These are phyloP conservation scores for Dryadomyces sulphureus DNA, from an alignment of 2,329 filamentous ascomycete genomes.

Conservation along the genomic window DNA sequence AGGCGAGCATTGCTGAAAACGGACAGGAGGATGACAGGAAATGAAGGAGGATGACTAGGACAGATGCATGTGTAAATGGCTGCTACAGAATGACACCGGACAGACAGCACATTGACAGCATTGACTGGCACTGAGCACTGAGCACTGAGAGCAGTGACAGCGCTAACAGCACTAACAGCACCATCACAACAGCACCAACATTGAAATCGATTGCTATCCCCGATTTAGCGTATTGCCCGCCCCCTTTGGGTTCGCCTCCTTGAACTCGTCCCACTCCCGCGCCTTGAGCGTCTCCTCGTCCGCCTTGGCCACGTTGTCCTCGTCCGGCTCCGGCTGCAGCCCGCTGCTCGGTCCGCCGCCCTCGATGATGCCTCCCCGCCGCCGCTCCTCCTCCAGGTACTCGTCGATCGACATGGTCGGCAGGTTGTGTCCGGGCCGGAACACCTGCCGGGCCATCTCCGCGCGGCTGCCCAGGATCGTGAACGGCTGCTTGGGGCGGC, in stretches of 20 bases:
- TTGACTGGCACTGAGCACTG: no score
- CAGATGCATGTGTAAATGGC: no score
- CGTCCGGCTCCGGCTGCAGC: conserved; percentile 58
- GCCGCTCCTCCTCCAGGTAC: conserved; percentile 82
- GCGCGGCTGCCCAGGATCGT: conserved; percentile 68
- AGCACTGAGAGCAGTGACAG: no score
- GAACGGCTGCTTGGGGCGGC: conserved; percentile 82
- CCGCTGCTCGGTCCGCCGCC: conserved; percentile 69
- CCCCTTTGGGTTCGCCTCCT: conserved; percentile 74
- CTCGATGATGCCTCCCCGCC: conserved; percentile 76
- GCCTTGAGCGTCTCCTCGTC: conserved; percentile 90
- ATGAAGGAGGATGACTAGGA: no score
- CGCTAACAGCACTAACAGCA: no score
- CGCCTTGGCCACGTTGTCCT: conserved; percentile 77
- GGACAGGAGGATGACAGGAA: no score
- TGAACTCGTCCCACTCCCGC: conserved; percentile 87
- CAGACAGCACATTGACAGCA: no score
- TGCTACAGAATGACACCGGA: no score
- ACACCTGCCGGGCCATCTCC: conserved; percentile 66
- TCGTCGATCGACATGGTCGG: conserved; percentile 98
- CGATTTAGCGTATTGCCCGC: conserved; percentile 73
- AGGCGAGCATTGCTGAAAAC: no score
- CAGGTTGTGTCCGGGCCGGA: conserved; percentile 79
- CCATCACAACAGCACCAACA: no score
- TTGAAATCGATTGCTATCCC: conserved; percentile 26